Conservation (phyloP, 2,329 filamentous ascomycete species). For the Trichophaea hybrida region DNA sequence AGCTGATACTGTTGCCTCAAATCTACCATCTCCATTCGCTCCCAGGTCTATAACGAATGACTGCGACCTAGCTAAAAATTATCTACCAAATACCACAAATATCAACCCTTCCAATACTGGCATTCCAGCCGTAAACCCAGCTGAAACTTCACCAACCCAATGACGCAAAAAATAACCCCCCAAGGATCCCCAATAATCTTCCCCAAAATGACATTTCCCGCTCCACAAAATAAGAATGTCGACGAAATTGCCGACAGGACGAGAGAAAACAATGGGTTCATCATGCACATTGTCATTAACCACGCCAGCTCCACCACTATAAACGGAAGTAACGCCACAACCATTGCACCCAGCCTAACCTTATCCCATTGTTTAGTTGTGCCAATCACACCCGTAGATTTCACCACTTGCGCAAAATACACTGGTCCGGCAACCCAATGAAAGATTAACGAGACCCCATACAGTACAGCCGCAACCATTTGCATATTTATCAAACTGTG, state of each 20-base stretch:
- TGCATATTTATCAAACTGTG: neutral
- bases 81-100: too few relatives aligned
- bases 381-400: neutral
- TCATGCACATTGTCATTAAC: neutral
- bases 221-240: neutral
- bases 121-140: neutral
- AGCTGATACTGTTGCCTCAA: too few relatives aligned
- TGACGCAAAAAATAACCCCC: neutral
- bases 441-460: neutral
- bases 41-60: too few relatives aligned
- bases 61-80: too few relatives aligned
- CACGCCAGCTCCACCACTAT: neutral
- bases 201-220: neutral
- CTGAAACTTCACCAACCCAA: neutral
- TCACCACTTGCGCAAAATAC: neutral
- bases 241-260: too few relatives aligned
- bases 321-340: neutral
- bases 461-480: neutral
- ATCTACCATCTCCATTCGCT: too few relatives aligned
- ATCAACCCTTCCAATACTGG: neutral
- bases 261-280: neutral
- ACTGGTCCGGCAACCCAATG: neutral
- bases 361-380: neutral
- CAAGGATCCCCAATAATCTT: slow-evolving; percentile 1
- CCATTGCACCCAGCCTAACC: neutral